Percentiles rank a stretch among this genome's conserved stretches.
phyloP scores from a whole-genome alignment of 768 basidiomycete species.

The Rhizopogon roseolus region DNA sequence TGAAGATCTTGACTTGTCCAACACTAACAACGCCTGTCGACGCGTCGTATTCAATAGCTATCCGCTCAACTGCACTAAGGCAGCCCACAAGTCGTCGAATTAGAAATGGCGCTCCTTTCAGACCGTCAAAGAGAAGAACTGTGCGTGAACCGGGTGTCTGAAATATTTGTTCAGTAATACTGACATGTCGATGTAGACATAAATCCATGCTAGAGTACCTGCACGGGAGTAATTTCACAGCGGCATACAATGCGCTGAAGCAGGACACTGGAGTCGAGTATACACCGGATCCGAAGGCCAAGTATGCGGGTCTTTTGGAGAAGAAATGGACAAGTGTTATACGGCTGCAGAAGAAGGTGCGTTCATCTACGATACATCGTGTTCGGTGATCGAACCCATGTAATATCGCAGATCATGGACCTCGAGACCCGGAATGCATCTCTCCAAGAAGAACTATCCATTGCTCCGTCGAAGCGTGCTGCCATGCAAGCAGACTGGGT shows the following conservation, averaged over 20 bases:
- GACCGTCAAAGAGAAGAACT: slow-evolving; percentile 44
- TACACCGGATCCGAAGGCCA: slow-evolving; percentile 80
- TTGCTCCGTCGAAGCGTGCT: slow-evolving; percentile 46
- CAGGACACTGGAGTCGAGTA: slow-evolving; percentile 55
- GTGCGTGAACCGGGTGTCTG: slow-evolving; percentile 26
- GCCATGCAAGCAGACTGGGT: slow-evolving; percentile 80
- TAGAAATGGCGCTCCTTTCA: slow-evolving; percentile 37
- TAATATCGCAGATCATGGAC: slow-evolving; percentile 77
- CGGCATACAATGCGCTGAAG: slow-evolving; percentile 58
- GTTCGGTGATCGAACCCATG: slow-evolving; percentile 7
- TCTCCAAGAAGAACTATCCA: slow-evolving; percentile 64
- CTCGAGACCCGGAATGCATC: slow-evolving; percentile 81
- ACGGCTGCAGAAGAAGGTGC: slow-evolving; percentile 89
- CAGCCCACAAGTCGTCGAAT: slow-evolving; percentile 6
- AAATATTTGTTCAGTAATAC: slow-evolving; percentile 7
- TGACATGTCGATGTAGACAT: slow-evolving; percentile 43
- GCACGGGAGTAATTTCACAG: slow-evolving; percentile 57
- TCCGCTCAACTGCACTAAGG: slow-evolving; percentile 3
- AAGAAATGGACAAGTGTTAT: slow-evolving; percentile 99
- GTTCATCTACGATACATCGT: slow-evolving; percentile 8
- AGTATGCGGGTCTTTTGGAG: slow-evolving; percentile 82
- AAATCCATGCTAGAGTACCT: slow-evolving; percentile 81
- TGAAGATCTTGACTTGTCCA: slow-evolving; percentile 10
- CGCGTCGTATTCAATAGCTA: slow-evolving; percentile 9
- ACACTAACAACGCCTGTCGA: slow-evolving; percentile 9